phyloP scores from a whole-genome alignment of 495 filamentous ascomycete species.

The Neurospora sp. region DNA sequence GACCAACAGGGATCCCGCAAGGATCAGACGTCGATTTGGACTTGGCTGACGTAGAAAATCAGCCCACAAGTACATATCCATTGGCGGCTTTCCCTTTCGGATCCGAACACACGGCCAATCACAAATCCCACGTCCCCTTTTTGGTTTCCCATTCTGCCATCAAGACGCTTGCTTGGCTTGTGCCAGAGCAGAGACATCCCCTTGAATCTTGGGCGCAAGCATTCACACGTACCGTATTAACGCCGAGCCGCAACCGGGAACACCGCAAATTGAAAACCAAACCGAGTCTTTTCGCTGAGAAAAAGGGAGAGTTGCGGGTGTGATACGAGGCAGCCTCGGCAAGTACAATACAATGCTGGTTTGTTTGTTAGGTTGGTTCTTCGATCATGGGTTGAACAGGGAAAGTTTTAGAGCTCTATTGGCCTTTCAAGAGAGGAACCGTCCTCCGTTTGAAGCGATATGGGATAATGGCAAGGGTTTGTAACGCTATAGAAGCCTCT shows the following conservation, averaged over 20 bases:
- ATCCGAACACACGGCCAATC: not conserved
- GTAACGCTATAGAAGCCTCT: no score
- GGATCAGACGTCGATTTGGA: not conserved
- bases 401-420: no score
- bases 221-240: not conserved
- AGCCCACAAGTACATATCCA: slow-evolving; percentile 8
- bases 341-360: no score
- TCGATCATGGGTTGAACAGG: no score
- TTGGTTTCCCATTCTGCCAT: not conserved
- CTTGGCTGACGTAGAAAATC: slow-evolving; percentile 7
- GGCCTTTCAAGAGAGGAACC: no score
- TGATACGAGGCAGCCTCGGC: not conserved
- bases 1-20: not conserved
- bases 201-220: not conserved
- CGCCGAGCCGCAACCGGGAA: not conserved
- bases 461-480: no score
- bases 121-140: not conserved
- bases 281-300: not conserved
- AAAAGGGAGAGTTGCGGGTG: not conserved
- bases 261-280: not conserved
- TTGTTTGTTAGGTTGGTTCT: no score
- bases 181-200: not conserved
- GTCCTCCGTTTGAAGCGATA: no score
- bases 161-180: not conserved
- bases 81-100: not conserved